Evolutionary conservation across 805 yeast species (phyloP).

Genomic region (Cyberlindnera suaveolens): DNA sequence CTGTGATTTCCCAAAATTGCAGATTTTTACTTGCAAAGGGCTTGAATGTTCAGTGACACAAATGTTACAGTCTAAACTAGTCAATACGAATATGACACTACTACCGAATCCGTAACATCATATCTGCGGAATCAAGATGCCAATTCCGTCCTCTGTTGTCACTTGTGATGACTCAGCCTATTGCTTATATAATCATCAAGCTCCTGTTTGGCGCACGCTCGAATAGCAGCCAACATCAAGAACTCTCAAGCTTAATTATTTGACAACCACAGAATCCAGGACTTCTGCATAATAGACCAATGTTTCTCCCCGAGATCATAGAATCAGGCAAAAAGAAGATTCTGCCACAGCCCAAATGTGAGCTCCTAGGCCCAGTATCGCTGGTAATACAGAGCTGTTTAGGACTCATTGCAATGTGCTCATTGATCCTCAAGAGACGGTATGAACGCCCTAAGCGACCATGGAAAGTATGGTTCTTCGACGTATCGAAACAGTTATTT

Average conservation of each 20-base stretch:
- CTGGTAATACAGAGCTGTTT: slow-evolving; percentile 66
- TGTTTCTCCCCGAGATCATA: background rate
- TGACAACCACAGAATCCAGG: no score
- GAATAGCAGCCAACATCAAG: no score
- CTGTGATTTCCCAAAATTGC: no score
- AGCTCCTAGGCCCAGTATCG: slow-evolving; percentile 82
- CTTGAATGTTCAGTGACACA: no score
- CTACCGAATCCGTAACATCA: no score
- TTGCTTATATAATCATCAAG: background rate
- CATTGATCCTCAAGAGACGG: slow-evolving; percentile 68
- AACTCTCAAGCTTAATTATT: no score
- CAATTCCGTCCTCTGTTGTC: no score
- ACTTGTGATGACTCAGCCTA: background rate
- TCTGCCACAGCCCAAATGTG: slow-evolving; percentile 34
- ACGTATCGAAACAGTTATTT: slow-evolving; percentile 81
- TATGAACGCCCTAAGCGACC: slow-evolving; percentile 84
- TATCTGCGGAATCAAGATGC: no score
- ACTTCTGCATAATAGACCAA: background rate
- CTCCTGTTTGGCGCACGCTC: no score
- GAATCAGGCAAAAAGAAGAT: slow-evolving; percentile 1
- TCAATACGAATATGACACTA: no score
- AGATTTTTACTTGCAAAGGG: no score
- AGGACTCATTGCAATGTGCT: slow-evolving; percentile 71
- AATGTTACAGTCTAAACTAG: no score
- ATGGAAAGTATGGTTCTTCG: slow-evolving; percentile 84